Base-by-base conservation (phyloP, 2,329 filamentous ascomycete species). In the Eutypa lata region DNA sequence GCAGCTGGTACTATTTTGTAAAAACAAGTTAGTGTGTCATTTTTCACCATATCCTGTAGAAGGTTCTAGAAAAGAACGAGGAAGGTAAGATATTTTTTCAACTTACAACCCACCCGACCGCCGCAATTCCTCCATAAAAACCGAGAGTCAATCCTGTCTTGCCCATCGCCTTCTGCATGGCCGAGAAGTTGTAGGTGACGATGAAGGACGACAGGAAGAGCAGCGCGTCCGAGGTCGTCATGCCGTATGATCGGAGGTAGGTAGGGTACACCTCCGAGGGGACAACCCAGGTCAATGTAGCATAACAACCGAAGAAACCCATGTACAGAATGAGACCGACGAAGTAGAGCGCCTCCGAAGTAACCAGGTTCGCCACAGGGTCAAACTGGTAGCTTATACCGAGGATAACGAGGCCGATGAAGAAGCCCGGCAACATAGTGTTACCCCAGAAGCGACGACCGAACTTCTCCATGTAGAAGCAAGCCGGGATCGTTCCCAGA, bases 401-500 rank as follows among this genome's bases (percentile, higher is more conserved):
- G 54, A 90, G 84, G 22, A 90, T 73, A 10, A 89, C 69, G 0
- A 90, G 75, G 16, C 87, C 87, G 44, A 89, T 65, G 61, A 90
- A 87, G 76, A 89, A 90, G 0, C 86, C 84, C 0, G 86, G 86
- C 40, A 90, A 73, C 81, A 88, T 90, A 4, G 77, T 77, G 56
- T 85, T 87, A 31, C 86, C 87, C 87, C 87, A 90, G 77, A 89
- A 89, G 3, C 87, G 83, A 21, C 87, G 83, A 13, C 87, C 87
- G 47, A 84, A 89, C 2, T 76, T 80, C 63, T 90, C 87, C 87
- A 90, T 90, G 57, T 81, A 81, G 65, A 88, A 77, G 51, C 87
- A 82, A 0, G 84, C 86, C 0, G 86, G 86, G 33, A 89, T 84
- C 0, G 85, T 86, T 21, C 86, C 86, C 16, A 90, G 61, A 0